Conservation (phyloP, 805 yeast species). For the Teunomyces tritomae region DNA sequence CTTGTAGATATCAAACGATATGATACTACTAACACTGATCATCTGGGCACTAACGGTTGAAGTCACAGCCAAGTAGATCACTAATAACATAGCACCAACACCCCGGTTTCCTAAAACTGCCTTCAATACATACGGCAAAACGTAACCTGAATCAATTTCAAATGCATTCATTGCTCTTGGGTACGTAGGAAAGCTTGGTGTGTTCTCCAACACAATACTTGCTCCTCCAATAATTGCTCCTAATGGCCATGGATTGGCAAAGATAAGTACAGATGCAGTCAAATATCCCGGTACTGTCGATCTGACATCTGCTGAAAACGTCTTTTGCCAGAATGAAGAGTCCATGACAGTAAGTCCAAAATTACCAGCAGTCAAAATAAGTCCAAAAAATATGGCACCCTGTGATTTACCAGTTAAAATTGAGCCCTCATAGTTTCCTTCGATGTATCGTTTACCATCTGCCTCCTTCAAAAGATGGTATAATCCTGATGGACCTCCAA, state of each 20-base stretch:
- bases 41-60: conserved; percentile 42
- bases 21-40: conserved; percentile 38
- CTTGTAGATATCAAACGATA: conserved; percentile 48
- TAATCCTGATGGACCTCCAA: conserved; percentile 28
- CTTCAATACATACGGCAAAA: conserved; percentile 28
- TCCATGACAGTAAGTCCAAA: conserved; percentile 39
- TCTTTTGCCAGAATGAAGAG: conserved; percentile 41
- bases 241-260: conserved; percentile 34
- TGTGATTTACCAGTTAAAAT: conserved; percentile 35
- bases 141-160: conserved; percentile 31
- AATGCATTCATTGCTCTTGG: conserved; percentile 27
- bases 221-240: conserved; percentile 36
- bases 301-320: conserved; percentile 32
- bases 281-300: conserved; percentile 39
- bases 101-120: conserved; percentile 30
- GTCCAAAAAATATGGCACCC: conserved; percentile 33
- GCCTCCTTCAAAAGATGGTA: conserved; percentile 19
- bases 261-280: conserved; percentile 30
- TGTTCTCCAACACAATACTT: conserved; percentile 24
- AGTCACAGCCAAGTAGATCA: conserved; percentile 39
- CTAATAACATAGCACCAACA: conserved; percentile 19
- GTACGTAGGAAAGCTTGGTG: conserved; percentile 29
- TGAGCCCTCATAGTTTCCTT: conserved; percentile 35
- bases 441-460: conserved; percentile 19
- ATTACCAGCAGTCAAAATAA: conserved; percentile 34